Evolutionary conservation across 208 protist genomes (phyloP), one percentile per base, ranked within the genome.

Genomic region (Trypanosoma lewisi): DNA sequence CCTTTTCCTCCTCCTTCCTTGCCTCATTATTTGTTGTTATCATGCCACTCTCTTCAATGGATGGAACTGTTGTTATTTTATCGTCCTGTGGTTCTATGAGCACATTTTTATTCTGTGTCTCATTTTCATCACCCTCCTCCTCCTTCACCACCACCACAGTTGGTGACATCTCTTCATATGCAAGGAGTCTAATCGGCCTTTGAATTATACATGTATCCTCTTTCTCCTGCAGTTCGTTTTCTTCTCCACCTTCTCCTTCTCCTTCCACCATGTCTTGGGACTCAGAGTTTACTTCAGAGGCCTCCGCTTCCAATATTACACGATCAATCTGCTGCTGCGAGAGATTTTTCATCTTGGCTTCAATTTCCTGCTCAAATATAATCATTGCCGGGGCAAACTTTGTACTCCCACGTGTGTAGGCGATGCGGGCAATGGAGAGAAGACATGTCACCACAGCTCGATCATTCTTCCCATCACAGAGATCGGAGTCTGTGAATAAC

Each of bases 401-500:
- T 50, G 76, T 76, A 23, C 51, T 58, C 23, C 83, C 83, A 17
- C 70, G 37, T 23, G 50, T 63, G 66, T 87, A 87, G 0, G 81
- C 86, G 27, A 79, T 74, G n/a, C 77, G 75, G 0, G 86, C 80
- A 44, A 90, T 85, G 12, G 78, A 47, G 59, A 94, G 75, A 19
- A 94, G 62, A 60, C 81, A 94, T 16, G 87, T 94, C 23, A 94
- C 76, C 0, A 94, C 84, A 52, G 79, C 77, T 8, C 87, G 71
- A 37, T 88, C 83, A 49, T 85, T 73, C 48, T 93, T 90, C 12
- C 57, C 75, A 61, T 93, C 87, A 39, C 80, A 84, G 2, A 93
- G 62, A 59, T 93, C 87, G 0, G 83, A 82, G 63, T 81, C 82
- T 25, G 79, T 90, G 67, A 93, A 93, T 3, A 90, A 59, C 34